Evolutionary conservation across 768 basidiomycete species (phyloP).

Genomic region (Kwoniella botswanensis): DNA sequence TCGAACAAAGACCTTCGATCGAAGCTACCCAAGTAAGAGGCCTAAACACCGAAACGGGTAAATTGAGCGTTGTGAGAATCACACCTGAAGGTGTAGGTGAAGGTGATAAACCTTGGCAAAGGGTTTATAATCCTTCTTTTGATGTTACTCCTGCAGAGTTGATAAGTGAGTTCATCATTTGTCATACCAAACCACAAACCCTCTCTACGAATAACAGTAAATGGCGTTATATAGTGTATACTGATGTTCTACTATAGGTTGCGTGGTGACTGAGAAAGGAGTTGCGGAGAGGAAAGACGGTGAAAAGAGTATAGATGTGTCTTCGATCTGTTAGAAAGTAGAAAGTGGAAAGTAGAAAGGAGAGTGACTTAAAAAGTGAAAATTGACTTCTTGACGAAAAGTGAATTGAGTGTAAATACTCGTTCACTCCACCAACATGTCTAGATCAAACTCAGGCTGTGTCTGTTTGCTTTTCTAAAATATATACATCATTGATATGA

Average conservation of each 20-base stretch:
- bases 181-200: background rate
- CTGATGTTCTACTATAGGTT: conserved; percentile 32
- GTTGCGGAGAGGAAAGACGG: conserved; percentile 76
- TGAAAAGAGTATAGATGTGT: conserved; percentile 68
- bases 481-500: too few relatives aligned
- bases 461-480: too few relatives aligned
- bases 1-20: conserved; percentile 84
- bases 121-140: conserved; percentile 86
- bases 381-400: too few relatives aligned
- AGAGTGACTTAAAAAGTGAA: too few relatives aligned
- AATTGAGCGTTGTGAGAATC: conserved; percentile 80
- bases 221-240: background rate
- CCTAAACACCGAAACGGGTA: conserved; percentile 65
- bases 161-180: conserved; percentile 70
- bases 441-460: too few relatives aligned
- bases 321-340: conserved; percentile 62
- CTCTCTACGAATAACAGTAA: background rate
- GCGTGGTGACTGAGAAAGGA: conserved; percentile 88
- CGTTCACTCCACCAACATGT: too few relatives aligned
- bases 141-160: conserved; percentile 94
- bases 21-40: conserved; percentile 91
- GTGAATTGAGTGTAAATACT: too few relatives aligned
- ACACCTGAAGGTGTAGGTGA: conserved; percentile 66
- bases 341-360: conserved; percentile 64
- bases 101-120: conserved; percentile 53